These are phyloP conservation scores for Microdochium nivale DNA, from an alignment of 2,329 filamentous ascomycete species.

Conservation along the genomic window DNA sequence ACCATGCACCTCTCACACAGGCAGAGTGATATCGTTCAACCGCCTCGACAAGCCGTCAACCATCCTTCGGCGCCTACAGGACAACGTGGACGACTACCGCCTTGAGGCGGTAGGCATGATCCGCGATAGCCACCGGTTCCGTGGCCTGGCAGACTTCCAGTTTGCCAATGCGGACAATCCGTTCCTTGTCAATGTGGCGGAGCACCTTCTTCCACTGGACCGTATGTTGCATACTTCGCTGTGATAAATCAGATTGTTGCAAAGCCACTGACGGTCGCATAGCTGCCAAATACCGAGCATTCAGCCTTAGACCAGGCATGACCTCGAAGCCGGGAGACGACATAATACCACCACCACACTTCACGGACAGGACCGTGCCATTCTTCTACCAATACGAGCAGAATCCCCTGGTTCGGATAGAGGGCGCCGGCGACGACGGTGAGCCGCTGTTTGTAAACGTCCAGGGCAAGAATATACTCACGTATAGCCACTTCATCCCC, in stretches of 20 bases:
- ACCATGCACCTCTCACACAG: slow-evolving; percentile 6
- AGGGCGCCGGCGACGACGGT: slow-evolving; percentile 44
- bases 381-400: slow-evolving; percentile 80
- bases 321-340: slow-evolving; percentile 54
- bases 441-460: slow-evolving; percentile 45
- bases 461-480: slow-evolving; percentile 45
- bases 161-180: slow-evolving; percentile 60
- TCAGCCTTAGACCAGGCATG: slow-evolving; percentile 56
- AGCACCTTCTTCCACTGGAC: slow-evolving; percentile 63
- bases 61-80: slow-evolving; percentile 56
- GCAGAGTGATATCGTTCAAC: slow-evolving; percentile 30
- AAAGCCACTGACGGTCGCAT: neutral
- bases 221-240: slow-evolving; percentile 34
- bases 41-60: slow-evolving; percentile 43
- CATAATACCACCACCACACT: slow-evolving; percentile 71
- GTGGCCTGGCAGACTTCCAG: slow-evolving; percentile 79
- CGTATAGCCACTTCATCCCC: slow-evolving; percentile 49
- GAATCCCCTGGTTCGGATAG: slow-evolving; percentile 66
- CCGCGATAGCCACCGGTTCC: slow-evolving; percentile 76
- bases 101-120: slow-evolving; percentile 66
- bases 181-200: slow-evolving; percentile 63
- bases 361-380: slow-evolving; percentile 64
- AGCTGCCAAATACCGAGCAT: slow-evolving; percentile 48
- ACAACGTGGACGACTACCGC: slow-evolving; percentile 59
- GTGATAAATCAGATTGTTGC: neutral